phyloP scores from a whole-genome alignment of 305 asterid genomes.

The Striga hermonthica region DNA sequence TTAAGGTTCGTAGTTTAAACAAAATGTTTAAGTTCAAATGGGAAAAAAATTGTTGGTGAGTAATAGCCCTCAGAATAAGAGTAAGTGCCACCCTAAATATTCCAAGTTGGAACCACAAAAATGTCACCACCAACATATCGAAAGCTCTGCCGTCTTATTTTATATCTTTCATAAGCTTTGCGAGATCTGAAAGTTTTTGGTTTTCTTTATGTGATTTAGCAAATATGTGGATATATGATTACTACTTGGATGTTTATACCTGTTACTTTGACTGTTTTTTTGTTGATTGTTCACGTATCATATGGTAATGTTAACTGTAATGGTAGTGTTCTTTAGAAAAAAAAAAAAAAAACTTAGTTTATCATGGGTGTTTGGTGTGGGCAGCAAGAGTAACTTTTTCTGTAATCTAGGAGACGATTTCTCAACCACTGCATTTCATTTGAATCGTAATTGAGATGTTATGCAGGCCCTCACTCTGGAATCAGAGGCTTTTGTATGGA shows the following conservation, averaged over 20 bases:
- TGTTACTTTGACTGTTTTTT: constrained; percentile 9
- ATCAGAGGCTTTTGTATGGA: neutral
- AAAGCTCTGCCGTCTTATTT: neutral
- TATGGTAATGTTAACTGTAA: neutral
- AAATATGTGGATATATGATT: neutral
- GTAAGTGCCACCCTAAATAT: too few species aligned
- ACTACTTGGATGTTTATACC: neutral
- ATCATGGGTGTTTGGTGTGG: constrained; percentile 1
- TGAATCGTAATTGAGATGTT: neutral
- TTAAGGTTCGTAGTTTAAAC: neutral
- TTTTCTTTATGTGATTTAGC: too few species aligned
- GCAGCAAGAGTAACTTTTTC: constrained; percentile 2
- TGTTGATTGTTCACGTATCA: neutral
- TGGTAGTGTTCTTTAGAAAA: constrained; percentile 1
- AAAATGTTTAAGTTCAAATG: too few species aligned
- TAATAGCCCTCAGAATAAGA: too few species aligned
- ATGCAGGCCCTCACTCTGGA: too few species aligned
- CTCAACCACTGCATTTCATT: neutral
- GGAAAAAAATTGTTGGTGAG: too few species aligned
- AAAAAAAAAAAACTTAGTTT: constrained; percentile 1
- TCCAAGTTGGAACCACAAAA: neutral
- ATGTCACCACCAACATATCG: neutral
- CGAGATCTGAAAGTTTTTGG: too few species aligned
- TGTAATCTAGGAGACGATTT: neutral
- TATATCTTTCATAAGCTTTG: neutral